Base-by-base conservation (phyloP, 768 basidiomycete genomes). In the Suillus lakei region DNA sequence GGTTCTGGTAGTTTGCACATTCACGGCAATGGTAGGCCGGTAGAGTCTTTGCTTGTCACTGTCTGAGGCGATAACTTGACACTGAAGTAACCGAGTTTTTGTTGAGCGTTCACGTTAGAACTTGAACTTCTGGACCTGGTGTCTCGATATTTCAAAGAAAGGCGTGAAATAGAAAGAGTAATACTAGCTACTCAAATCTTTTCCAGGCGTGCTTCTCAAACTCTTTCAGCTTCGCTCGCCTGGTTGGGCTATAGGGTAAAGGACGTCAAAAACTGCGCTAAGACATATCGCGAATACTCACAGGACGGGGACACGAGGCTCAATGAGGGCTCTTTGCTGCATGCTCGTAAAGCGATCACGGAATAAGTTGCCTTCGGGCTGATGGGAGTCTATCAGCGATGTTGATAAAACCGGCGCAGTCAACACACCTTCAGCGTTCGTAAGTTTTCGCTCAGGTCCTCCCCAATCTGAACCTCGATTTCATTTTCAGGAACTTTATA, bases 341-440 rank as follows among this genome's bases (percentile, higher is more conserved):
- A 98, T 79, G 73, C 91, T 95, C 36, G 90, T 77, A 80, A 95
- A 95, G 2, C 94, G 87, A 74, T 98, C 96, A 28, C 89, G 85
- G 85, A 97, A 97, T 39, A 96, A 79, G 74, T 97, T 98, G 30
- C 96, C 96, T 81, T 98, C 95, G 21, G 93, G 93, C 95, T 97
- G 66, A 38, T 60, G 26, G 58, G n/a, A 67, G 4, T 16, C 44
- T 32, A 55, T 44, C 21, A 51, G 50, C 30, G 15, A 15, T 30
- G 44, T 32, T 6, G 34, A 50, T 10, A 13, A 54, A 18, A 34
- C 13, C 10, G 44, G 16, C 15, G 55, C 18, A 30, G 23, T 39
- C 51, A 23, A 78, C 85, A 50, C 60, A 93, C 95, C 88, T 95
- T 95, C 71, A 98, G 78, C 46, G 82, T 88, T 63, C 96, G 82